Evolutionary conservation across 2,329 filamentous ascomycete species (phyloP), one percentile per base, ranked within the genome.

Genomic region (Dendryphion nanum): DNA sequence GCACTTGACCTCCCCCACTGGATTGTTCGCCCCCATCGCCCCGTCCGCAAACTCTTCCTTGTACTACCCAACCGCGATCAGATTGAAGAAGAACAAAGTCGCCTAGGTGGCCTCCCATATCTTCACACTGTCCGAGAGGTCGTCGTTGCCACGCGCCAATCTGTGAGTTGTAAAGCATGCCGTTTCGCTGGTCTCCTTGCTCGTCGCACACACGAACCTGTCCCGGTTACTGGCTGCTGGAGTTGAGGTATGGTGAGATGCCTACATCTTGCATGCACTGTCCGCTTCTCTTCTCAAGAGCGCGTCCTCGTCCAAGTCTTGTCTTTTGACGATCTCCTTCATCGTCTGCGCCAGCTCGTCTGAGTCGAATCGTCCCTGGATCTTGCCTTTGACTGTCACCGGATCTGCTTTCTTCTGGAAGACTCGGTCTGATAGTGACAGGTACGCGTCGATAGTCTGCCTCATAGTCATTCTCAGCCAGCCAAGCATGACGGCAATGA

Each of bases 11-110:
- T 38, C 29, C 14, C 53, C 40, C n/a, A 71, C 53, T 2, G 73
- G 74, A 38, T 76, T 76, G 49, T 76, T 76, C 8, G 30, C 34
- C 24, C 42, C 35, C 28, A 30, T 38, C 5, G 39, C 42, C 7
- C 68, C 72, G 45, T 76, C 73, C 13, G 71, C 53, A 41, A 68
- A 74, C 1, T 32, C 29, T 30, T 53, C 35, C 1, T 43, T 33
- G 3, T 56, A 59, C 3, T 45, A 38, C 1, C 62, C 64, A 18
- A 76, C 59, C 2, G 44, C 32, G 26, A 76, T 67, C 0, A 66
- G 43, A 13, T 57, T 47, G 35, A 63, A 64, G 33, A 59, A 64
- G 2, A 50, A 50, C 1, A 53, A 40, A 2, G 59, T 55, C 8
- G 61, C 58, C 5, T 56, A 57, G 4, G 57, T 63, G 0, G 60